These are phyloP conservation scores for Calonectria hongkongensis DNA, from an alignment of 2,329 filamentous ascomycete genomes.

Conservation along the genomic window DNA sequence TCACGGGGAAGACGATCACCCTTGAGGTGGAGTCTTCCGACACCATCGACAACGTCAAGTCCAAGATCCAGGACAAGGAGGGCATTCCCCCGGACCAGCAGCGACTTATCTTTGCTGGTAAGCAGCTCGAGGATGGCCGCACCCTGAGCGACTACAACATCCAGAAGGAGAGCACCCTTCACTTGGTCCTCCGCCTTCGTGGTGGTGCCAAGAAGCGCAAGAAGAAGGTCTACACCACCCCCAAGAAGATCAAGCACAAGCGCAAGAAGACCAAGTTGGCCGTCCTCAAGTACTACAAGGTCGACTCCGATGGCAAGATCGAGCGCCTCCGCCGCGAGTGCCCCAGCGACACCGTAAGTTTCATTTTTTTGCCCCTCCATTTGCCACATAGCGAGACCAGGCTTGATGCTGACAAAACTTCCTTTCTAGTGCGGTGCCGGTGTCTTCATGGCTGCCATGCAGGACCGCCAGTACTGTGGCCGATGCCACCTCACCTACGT, in stretches of 20 bases:
- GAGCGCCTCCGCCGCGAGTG: conserved; percentile 99
- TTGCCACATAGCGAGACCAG: neutral
- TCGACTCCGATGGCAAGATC: conserved; percentile 99
- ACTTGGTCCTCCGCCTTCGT: conserved; percentile 97
- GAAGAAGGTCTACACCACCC: conserved; percentile 99
- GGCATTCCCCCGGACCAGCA: conserved; percentile 99
- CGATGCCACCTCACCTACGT: conserved; percentile 84
- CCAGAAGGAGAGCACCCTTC: conserved; percentile 99
- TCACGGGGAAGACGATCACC: conserved; percentile 99
- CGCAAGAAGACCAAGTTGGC: conserved; percentile 99
- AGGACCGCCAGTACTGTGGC: conserved; percentile 98
- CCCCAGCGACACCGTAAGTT: conserved; percentile 88
- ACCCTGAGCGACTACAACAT: conserved; percentile 99
- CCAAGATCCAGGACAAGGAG: conserved; percentile 99
- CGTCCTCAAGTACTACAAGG: conserved; percentile 99
- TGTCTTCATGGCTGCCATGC: conserved; percentile 99
- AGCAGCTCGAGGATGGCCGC: conserved; percentile 99
- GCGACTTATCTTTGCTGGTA: conserved; percentile 99
- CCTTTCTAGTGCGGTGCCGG: conserved; percentile 90
- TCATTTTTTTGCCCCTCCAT: neutral
- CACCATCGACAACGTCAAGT: conserved; percentile 99
- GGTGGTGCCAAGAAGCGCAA: conserved; percentile 99
- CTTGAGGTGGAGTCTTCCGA: conserved; percentile 99
- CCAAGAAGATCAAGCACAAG: conserved; percentile 99
- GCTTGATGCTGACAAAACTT: conserved; percentile 58